Conservation (phyloP, 2,329 filamentous ascomycete species). For the Pseudocercospora macadamiae region DNA sequence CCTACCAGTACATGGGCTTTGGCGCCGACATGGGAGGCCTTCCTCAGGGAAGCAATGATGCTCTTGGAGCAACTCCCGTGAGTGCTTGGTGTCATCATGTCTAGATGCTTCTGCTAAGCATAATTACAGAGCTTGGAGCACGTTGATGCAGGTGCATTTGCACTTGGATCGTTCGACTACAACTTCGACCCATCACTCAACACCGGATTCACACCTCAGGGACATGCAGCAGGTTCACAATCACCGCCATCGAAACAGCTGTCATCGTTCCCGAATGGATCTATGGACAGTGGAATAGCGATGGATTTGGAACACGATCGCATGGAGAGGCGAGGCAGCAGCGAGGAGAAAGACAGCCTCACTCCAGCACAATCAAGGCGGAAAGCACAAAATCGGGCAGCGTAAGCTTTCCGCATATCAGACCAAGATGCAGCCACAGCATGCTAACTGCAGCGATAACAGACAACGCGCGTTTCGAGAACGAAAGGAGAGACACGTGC, state of each 20-base stretch:
- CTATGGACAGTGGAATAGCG: slow-evolving; percentile 48
- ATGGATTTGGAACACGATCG: slow-evolving; percentile 41
- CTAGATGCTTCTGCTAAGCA: neutral
- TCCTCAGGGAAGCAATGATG: slow-evolving; percentile 42
- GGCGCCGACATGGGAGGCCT: slow-evolving; percentile 43
- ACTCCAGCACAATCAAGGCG: slow-evolving; percentile 58
- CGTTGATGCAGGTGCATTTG: slow-evolving; percentile 27
- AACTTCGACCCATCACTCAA: slow-evolving; percentile 24
- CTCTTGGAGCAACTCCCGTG: slow-evolving; percentile 42
- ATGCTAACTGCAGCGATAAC: slow-evolving; percentile 13
- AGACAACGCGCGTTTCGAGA: slow-evolving; percentile 96
- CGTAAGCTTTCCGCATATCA: slow-evolving; percentile 56
- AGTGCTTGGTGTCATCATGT: slow-evolving; percentile 3
- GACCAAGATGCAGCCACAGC: neutral
- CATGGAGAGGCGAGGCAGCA: slow-evolving; percentile 44
- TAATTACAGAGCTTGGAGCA: slow-evolving; percentile 33
- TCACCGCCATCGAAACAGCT: slow-evolving; percentile 32
- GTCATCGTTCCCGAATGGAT: slow-evolving; percentile 38
- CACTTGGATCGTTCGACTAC: slow-evolving; percentile 20
- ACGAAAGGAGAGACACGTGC: slow-evolving; percentile 91
- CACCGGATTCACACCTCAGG: slow-evolving; percentile 24
- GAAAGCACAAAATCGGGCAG: slow-evolving; percentile 73
- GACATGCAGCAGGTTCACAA: slow-evolving; percentile 25
- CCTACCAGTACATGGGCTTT: slow-evolving; percentile 50
- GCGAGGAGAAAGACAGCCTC: slow-evolving; percentile 51